Evolutionary conservation across 805 yeast species (phyloP).

Genomic region (Danielia reshetovae): DNA sequence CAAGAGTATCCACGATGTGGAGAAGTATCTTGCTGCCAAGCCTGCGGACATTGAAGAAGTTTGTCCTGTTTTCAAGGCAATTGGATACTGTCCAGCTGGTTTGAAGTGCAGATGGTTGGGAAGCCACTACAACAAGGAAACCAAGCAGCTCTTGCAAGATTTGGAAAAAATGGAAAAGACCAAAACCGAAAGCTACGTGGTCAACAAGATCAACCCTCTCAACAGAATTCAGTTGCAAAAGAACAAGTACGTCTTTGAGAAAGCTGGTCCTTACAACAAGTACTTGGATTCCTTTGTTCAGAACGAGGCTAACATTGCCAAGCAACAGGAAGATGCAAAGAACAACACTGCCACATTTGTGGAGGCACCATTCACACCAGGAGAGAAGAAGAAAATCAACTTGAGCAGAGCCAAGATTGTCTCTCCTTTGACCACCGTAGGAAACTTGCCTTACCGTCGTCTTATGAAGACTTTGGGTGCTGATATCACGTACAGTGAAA

Average conservation of each 20-base stretch:
- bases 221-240: constrained; percentile 50
- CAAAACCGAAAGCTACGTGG: constrained; percentile 45
- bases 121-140: constrained; percentile 57
- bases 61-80: constrained; percentile 79
- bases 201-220: constrained; percentile 55
- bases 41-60: constrained; percentile 66
- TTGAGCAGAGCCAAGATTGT: constrained; percentile 75
- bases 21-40: constrained; percentile 59
- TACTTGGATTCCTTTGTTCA: constrained; percentile 61
- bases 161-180: constrained; percentile 32
- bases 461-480: constrained; percentile 89
- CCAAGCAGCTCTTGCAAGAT: constrained; percentile 43
- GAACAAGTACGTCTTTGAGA: constrained; percentile 56
- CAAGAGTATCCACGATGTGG: constrained; percentile 72
- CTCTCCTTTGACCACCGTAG: constrained; percentile 96
- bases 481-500: constrained; percentile 89
- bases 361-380: constrained; percentile 72
- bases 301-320: constrained; percentile 36
- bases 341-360: constrained; percentile 49
- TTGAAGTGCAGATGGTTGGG: constrained; percentile 87
- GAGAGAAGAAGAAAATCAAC: constrained; percentile 78
- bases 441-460: constrained; percentile 92
- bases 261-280: constrained; percentile 50
- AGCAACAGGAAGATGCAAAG: constrained; percentile 19
- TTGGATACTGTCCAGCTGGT: constrained; percentile 92